Base-by-base conservation (phyloP, 805 yeast species). In the Saccharomycodes ludwigii region DNA sequence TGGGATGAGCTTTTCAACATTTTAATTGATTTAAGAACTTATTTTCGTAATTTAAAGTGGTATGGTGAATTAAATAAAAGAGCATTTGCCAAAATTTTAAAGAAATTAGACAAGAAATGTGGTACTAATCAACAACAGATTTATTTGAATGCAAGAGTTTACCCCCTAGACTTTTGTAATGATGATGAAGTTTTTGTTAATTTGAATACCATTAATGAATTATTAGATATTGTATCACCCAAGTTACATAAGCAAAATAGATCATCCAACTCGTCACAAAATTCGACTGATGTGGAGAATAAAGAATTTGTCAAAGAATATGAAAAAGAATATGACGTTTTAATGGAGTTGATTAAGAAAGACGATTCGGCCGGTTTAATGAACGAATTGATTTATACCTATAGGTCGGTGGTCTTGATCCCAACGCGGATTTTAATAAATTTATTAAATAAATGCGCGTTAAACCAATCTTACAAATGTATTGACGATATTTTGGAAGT, bases 61-160 rank as follows among this genome's bases (percentile, higher is more conserved):
- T 86, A 71, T 52, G 93, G 93, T 16, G 96, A 88, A 48, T 70
- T 86, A 45, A 86, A 86, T 61, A 82, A 79, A 48, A 73, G 93
- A 38, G 97, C 95, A 0, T 81, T 85, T 44, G 69, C 75, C 33
- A 86, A 86, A 59, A 88, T 88, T 40, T 62, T 88, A 48, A 86
- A 86, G 59, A 86, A 86, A 48, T 64, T 86, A 44, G 96, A 88
- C 54, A 88, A 88, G 60, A 84, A 84, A 52, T 61, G 70, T 18
- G 79, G 80, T 5, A 70, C 80, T 0, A 52, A 55, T 32, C 67
- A 68, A 30, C 79, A 75, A 44, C 58, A 60, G 17, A 52, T 63
- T n/a, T 76, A 72, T 41, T 58, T 84, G 34, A 53, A 66, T 18
- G 68, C 88, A 1, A 71, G 88, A 44, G 73, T 85, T 20, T 62